Percentiles rank a stretch among this genome's conserved stretches.
Conservation (phyloP, 139 green algal genomes). For the Micractinium conductrix region DNA sequence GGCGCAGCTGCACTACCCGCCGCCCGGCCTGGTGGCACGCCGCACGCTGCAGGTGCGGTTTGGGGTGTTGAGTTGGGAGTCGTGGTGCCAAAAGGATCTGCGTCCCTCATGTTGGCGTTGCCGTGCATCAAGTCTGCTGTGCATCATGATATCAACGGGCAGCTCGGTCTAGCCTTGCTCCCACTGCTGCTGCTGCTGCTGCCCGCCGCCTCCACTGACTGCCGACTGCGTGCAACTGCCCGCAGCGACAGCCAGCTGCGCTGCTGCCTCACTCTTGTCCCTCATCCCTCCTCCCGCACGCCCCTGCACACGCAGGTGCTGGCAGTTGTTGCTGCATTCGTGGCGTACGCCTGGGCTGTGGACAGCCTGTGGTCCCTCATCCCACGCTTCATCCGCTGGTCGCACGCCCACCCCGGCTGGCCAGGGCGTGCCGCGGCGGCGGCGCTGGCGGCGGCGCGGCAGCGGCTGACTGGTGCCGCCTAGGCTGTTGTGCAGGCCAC, state of each 20-base stretch:
- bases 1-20: constrained; percentile 10
- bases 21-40: not conserved
- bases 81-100: too few species aligned
- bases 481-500: not conserved
- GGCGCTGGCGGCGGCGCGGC: not conserved
- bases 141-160: not conserved
- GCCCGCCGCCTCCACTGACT: too few species aligned
- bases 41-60: not conserved
- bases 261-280: not conserved
- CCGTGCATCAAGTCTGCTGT: not conserved
- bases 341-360: not conserved
- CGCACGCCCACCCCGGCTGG: not conserved
- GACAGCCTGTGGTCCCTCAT: not conserved
- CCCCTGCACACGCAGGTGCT: not conserved
- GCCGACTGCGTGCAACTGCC: not conserved
- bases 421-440: not conserved
- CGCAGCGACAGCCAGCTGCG: not conserved
- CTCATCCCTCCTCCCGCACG: not conserved
- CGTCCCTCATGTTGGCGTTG: too few species aligned
- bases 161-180: not conserved
- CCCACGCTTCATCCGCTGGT: not conserved
- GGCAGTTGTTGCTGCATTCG: not conserved
- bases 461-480: not conserved
- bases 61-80: not conserved
- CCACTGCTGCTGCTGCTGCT: not conserved